Evolutionary conservation across 768 basidiomycete species (phyloP), one percentile per base, ranked within the genome.

Genomic region (Mycena leptocephala): DNA sequence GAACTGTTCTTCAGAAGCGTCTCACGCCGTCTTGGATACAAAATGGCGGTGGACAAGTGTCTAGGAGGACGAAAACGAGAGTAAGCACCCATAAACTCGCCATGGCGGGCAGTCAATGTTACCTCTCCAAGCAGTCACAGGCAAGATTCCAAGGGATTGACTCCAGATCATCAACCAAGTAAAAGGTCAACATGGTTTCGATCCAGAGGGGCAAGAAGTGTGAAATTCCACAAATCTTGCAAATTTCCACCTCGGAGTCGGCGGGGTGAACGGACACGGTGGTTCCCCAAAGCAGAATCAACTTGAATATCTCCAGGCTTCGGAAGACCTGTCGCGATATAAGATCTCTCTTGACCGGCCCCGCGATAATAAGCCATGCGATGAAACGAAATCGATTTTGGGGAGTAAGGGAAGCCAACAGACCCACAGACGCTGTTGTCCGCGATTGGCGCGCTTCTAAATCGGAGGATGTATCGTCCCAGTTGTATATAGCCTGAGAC

Each of bases 281-380:
- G 2, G 10, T 28, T 5, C 26, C 65, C 55, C 58, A 67, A n/a
- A 3, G 2, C 10, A 18, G 6, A 22, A 67, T 46, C n/a, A n/a
- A n/a, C n/a, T n/a, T n/a, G 5, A n/a, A 16, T 20, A 30, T n/a
- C 22, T 35, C 62, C 13, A 48, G 43, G 22, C 22, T 51, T 14
- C 10, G n/a, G 16, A 65, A 33, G 11, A 35, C 59, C 4, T 32
- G 10, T 37, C 20, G 24, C 7, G 22, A 46, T 55, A 28, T 32
- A 37, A 33, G 43, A 10, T 32, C 30, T 30, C 51, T 48, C 20
- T 48, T 24, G 16, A 37, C 20, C 18, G 48, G 62, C 1, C 51
- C 53, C 37, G 71, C 63, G 0, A 65, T 26, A 30, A 72, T 59
- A 5, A 74, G 35, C 72, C 72, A 74, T 30, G 43, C 72, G 14